Conservation (phyloP, 306 rosid genomes). For the Prinsepia uniflora region DNA sequence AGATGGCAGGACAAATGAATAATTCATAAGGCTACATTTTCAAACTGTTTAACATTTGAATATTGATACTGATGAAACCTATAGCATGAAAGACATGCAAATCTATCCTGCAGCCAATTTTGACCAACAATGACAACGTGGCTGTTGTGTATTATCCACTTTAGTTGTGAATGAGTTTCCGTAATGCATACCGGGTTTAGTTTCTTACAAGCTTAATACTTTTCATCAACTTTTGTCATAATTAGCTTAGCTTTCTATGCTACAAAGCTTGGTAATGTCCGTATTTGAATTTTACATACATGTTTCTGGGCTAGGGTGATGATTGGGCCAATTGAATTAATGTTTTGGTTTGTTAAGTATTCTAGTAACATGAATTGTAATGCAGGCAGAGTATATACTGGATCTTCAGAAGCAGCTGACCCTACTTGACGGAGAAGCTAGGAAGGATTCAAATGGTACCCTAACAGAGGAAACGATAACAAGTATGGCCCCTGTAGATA, state of each 20-base stretch:
- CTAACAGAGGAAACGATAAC: constrained; percentile 70
- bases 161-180: no score
- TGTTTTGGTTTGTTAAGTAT: neutral
- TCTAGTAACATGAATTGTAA: constrained; percentile 5
- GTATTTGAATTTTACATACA: neutral
- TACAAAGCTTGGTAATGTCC: neutral
- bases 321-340: neutral
- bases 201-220: no score
- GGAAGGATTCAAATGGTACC: constrained; percentile 72
- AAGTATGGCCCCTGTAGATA: constrained; percentile 64
- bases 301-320: neutral
- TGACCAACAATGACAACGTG: no score
- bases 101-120: no score
- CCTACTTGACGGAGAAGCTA: constrained; percentile 70
- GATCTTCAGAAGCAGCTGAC: constrained; percentile 93
- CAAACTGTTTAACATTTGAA: neutral
- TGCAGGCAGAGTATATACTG: constrained; percentile 84
- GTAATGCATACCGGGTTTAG: no score
- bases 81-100: neutral
- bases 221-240: neutral
- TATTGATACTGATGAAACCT: neutral
- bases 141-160: no score
- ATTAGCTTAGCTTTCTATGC: neutral
- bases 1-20: neutral
- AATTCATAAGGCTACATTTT: neutral